Percentiles rank a stretch among this genome's conserved stretches.
These are phyloP conservation scores for Macrophomina pseudophaseolina DNA, from an alignment of 2,329 filamentous ascomycete genomes.

Conservation along the genomic window DNA sequence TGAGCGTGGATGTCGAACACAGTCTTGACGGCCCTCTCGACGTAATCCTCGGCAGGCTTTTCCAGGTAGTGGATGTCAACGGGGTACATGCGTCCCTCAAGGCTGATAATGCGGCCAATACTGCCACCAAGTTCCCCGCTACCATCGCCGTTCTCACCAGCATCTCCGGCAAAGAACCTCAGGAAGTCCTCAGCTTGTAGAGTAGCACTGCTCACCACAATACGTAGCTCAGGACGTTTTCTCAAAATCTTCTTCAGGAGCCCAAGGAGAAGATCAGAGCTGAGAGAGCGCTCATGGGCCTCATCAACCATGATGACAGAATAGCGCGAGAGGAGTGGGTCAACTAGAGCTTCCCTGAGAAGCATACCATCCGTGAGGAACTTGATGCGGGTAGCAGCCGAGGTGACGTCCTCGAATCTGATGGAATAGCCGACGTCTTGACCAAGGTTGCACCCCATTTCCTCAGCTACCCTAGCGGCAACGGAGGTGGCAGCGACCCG, in stretches of 20 bases:
- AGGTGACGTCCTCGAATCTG: constrained; percentile 88
- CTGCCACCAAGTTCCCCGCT: constrained; percentile 45
- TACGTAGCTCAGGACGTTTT: constrained; percentile 78
- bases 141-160: constrained; percentile 41
- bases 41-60: constrained; percentile 80
- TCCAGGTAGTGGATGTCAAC: constrained; percentile 86
- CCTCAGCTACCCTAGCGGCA: constrained; percentile 85
- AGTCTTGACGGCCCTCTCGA: constrained; percentile 80
- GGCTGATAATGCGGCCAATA: constrained; percentile 72
- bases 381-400: constrained; percentile 83
- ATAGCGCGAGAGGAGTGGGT: constrained; percentile 88
- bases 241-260: constrained; percentile 88
- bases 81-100: constrained; percentile 87
- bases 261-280: constrained; percentile 88
- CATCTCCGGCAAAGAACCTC: constrained; percentile 70
- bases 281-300: constrained; percentile 91
- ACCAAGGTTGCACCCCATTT: constrained; percentile 82
- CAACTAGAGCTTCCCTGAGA: constrained; percentile 88
- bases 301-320: constrained; percentile 98
- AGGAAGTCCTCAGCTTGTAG: constrained; percentile 87
- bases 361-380: constrained; percentile 94
- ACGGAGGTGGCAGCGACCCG: constrained; percentile 91
- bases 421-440: constrained; percentile 91
- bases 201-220: constrained; percentile 93
- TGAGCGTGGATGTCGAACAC: constrained; percentile 86